Conservation (phyloP, 257 asterid genomes). For the Jacaranda mimosifolia region DNA sequence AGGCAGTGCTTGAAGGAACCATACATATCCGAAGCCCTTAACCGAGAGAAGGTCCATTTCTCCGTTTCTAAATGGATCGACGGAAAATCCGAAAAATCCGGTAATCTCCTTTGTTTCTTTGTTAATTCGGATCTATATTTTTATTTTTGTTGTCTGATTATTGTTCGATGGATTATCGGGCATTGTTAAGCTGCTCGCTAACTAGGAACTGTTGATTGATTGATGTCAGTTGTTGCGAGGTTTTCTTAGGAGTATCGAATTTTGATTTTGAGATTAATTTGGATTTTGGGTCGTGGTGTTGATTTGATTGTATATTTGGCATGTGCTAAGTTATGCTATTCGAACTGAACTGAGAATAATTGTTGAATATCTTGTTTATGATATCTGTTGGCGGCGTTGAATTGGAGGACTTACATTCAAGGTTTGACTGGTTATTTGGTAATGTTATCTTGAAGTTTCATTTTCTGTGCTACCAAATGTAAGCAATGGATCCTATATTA, state of each 20-base stretch:
- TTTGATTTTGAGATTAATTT: background rate
- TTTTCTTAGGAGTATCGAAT: background rate
- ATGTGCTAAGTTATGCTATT: background rate
- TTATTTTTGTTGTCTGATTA: background rate
- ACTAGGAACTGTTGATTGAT: background rate
- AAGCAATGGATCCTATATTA: background rate
- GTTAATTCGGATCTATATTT: no score
- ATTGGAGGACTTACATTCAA: background rate
- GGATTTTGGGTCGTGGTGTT: background rate
- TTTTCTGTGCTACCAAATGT: background rate
- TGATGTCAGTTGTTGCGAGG: background rate
- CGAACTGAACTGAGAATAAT: background rate
- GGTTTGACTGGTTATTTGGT: background rate
- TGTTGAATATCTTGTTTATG: background rate
- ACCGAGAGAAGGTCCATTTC: constrained; percentile 75
- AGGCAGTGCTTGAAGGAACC: no score
- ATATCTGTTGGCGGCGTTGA: background rate
- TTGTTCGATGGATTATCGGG: background rate
- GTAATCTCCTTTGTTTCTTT: constrained; percentile 33
- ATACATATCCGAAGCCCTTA: constrained; percentile 61
- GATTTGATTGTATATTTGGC: constrained; percentile 1
- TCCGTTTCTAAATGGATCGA: constrained; percentile 63
- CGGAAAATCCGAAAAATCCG: constrained; percentile 66
- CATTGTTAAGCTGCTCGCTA: background rate
- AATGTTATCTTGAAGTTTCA: background rate